Evolutionary conservation across 352 stramenopile species (phyloP), one percentile per base, ranked within the genome.

Genomic region (Pythium myriotylum): DNA sequence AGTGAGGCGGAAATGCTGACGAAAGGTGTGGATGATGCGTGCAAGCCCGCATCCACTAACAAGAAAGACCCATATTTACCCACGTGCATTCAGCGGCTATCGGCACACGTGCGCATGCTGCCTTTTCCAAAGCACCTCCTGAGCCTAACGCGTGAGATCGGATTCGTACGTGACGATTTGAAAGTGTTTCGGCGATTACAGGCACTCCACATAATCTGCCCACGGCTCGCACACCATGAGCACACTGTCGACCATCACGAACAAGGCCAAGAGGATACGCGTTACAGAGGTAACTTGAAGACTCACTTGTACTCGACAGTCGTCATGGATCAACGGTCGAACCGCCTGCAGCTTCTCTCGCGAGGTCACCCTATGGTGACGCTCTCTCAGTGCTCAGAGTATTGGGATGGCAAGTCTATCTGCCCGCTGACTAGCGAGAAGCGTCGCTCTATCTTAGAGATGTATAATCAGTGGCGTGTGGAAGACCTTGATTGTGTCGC

Each of bases 381-480:
- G 9, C 57, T 94, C 9, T 73, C 83, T 6, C 84, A 93, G 37
- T 94, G 84, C 60, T 89, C 70, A 47, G 86, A 95, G 55, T 94
- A 92, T 59, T 95, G 86, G 86, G 86, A 95, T 54, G 86, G 86
- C 26, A 92, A 94, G 46, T 93, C 83, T 0, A 95, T 95, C 37
- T 95, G 86, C 40, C 86, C 86, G 7, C 61, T 95, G 14, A 92
- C 79, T 56, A 84, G 52, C 32, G 86, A 95, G 19, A 94, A 91
- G 62, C 74, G 89, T 40, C 83, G 81, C 6, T 62, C 72, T 17
- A 95, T 95, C 46, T 67, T 93, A 17, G 86, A 95, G 19, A 94
- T 95, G 85, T 95, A 94, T 67, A 89, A 93, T 54, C 86, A 95
- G 48, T 95, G 86, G 86, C 81, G 84, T 12, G 84, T 92, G 14